Evolutionary conservation across 106 monocot species (phyloP), one percentile per base, ranked within the genome.

Genomic region (Dendrobium nobile): DNA sequence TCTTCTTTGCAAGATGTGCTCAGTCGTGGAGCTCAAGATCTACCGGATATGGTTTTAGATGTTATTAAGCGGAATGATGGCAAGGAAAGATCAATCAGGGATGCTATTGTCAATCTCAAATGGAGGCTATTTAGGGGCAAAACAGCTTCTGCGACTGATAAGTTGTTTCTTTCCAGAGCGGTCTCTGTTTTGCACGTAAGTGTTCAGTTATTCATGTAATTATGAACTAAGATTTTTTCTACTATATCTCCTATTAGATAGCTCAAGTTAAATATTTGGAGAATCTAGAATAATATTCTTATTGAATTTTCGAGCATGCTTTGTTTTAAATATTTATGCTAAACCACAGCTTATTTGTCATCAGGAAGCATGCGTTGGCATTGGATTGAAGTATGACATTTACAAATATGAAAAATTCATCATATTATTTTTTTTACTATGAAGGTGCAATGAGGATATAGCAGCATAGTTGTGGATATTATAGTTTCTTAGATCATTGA

Each of bases 131-230:
- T 96, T 44, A 90, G 84, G 85, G 94, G 96, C 16, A 90, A 82
- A 85, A 79, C 70, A 73, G 83, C 80, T 64, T 75, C 85, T 81
- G 78, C 80, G 61, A 90, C 85, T 24, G 77, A 68, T 58, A 81
- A 86, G 75, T 76, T 86, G 26, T 81, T 97, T 59, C 90, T 97
- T 59, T 87, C 94, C 7, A 82, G 83, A 80, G 96, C 92, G 31
- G 81, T 89, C 5, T 80, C 92, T 45, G 86, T 97, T 79, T 97
- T 97, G 64, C 92, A 89, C 82, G 96, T 94, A 86, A 87, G 94
- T 84, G 19, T 22, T 59, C 44, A n/a, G 24, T 40, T 5, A 76
- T 10, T 51, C 51, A 17, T 56, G 10, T 13, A 70, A 37, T 70
- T 33, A 70, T 70, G 37, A 33, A 37, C 70, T 65, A 2, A 9